These are phyloP conservation scores for Chalara sp. DNA, from an alignment of 2,329 filamentous ascomycete species.

Conservation along the genomic window DNA sequence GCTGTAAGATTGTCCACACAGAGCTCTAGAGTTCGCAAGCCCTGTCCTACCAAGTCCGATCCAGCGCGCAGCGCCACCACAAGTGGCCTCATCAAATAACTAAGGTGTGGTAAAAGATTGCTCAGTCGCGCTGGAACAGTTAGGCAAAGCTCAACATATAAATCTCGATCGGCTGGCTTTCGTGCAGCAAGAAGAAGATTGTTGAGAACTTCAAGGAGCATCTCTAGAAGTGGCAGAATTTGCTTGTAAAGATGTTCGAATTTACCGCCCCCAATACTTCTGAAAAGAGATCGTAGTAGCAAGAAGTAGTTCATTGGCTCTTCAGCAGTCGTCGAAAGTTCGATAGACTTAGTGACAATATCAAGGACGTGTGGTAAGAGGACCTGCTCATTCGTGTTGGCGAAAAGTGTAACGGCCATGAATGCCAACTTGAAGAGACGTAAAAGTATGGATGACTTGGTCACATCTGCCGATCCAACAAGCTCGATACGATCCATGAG, in stretches of 20 bases:
- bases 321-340: conserved; percentile 89
- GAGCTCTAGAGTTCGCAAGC: conserved; percentile 84
- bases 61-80: conserved; percentile 92
- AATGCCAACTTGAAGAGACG: conserved; percentile 97
- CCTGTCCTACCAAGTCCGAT: conserved; percentile 90
- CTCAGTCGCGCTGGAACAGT: conserved; percentile 93
- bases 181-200: conserved; percentile 85
- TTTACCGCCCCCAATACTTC: conserved; percentile 93
- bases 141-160: conserved; percentile 94
- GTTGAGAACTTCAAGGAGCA: conserved; percentile 95
- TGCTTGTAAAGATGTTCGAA: conserved; percentile 99
- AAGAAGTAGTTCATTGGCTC: conserved; percentile 99
- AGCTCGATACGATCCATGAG: conserved; percentile 95
- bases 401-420: conserved; percentile 98
- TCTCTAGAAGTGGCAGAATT: conserved; percentile 90
- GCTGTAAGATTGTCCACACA: conserved; percentile 98
- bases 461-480: conserved; percentile 85
- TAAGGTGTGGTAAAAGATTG: conserved; percentile 89
- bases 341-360: conserved; percentile 95
- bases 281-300: conserved; percentile 82
- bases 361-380: conserved; percentile 93
- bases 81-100: conserved; percentile 92
- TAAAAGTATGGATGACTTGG: conserved; percentile 86
- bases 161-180: conserved; percentile 82
- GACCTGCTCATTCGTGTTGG: conserved; percentile 89